phyloP scores from a whole-genome alignment of 805 yeast genomes.

The Pichia sporocuriosa region DNA sequence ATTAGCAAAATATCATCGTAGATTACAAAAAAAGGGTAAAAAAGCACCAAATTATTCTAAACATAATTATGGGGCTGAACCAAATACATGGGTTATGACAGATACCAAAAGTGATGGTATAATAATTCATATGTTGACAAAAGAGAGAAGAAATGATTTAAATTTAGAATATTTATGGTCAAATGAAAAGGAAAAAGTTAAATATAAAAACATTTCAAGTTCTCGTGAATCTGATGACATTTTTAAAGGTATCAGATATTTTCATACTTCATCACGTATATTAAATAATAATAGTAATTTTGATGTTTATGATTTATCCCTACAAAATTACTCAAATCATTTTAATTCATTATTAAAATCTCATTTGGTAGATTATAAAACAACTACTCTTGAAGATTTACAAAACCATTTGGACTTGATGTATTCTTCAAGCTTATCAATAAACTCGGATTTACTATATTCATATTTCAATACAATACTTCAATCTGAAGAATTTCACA shows the following conservation, averaged over 20 bases:
- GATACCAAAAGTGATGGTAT: constrained; percentile 60
- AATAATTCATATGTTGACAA: constrained; percentile 66
- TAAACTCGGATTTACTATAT: constrained; percentile 19
- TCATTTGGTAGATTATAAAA: constrained; percentile 19
- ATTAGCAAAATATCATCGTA: constrained; percentile 42
- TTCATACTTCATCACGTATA: constrained; percentile 34
- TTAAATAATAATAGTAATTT: not conserved
- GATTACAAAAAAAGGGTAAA: constrained; percentile 48
- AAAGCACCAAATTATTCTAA: constrained; percentile 48
- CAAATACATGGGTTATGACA: constrained; percentile 80
- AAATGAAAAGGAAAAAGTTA: constrained; percentile 13
- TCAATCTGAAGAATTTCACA: constrained; percentile 27
- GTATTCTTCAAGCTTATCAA: constrained; percentile 24
- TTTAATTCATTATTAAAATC: constrained; percentile 15
- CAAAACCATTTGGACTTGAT: constrained; percentile 23
- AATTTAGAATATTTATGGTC: constrained; percentile 67
- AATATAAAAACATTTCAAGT: constrained; percentile 10
- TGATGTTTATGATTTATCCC: constrained; percentile 11
- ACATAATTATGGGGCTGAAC: constrained; percentile 47
- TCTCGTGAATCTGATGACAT: constrained; percentile 34
- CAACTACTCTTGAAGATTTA: constrained; percentile 17
- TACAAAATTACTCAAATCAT: constrained; percentile 15
- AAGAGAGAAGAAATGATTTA: constrained; percentile 57
- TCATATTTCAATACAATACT: constrained; percentile 18
- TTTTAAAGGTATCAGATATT: constrained; percentile 39